A percentile compares a stretch with the other conserved stretches of the same genome.
phyloP scores from a whole-genome alignment of 192 early-diverging fungal genomes.

The Borealophlyctis nickersoniae region DNA sequence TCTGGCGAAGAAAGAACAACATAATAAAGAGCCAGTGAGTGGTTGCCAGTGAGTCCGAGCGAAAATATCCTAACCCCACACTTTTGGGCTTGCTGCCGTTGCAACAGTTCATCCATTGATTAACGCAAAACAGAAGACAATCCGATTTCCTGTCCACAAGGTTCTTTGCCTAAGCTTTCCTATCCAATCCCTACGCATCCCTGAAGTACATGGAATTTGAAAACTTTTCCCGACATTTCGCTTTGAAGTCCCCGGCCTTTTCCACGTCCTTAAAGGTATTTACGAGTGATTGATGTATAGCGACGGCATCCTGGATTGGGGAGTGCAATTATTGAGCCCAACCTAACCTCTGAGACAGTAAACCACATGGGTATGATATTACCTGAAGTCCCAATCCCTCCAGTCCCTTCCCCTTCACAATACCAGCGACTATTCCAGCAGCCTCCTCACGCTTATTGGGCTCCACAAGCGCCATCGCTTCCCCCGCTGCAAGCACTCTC shows the following conservation, averaged over 20 bases:
- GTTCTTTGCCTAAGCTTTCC: too few species aligned
- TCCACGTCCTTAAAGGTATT: conserved; percentile 1
- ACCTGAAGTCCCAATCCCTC: conserved; percentile 1
- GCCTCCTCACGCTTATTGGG: neutral
- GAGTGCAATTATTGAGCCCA: neutral
- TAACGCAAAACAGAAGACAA: too few species aligned
- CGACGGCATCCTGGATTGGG: conserved; percentile 17
- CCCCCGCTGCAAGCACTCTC: conserved; percentile 7
- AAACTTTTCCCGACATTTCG: conserved; percentile 9
- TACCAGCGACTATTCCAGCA: conserved; percentile 4
- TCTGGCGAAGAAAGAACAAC: too few species aligned
- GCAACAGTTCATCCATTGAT: too few species aligned
- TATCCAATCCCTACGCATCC: too few species aligned
- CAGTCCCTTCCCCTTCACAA: conserved; percentile 9
- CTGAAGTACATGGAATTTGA: conserved; percentile 28
- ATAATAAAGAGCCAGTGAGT: too few species aligned
- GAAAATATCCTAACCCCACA: too few species aligned
- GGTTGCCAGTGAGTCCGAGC: too few species aligned
- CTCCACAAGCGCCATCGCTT: conserved; percentile 1
- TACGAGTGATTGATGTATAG: conserved; percentile 28
- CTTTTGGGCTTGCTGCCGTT: too few species aligned
- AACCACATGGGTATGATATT: too few species aligned
- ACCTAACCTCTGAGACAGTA: neutral
- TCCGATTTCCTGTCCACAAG: too few species aligned
- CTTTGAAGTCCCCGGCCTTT: conserved; percentile 16